A percentile compares a stretch with the other conserved stretches of the same genome.
Evolutionary conservation across 257 asterid species (phyloP).

Genomic region (Plantago major): DNA sequence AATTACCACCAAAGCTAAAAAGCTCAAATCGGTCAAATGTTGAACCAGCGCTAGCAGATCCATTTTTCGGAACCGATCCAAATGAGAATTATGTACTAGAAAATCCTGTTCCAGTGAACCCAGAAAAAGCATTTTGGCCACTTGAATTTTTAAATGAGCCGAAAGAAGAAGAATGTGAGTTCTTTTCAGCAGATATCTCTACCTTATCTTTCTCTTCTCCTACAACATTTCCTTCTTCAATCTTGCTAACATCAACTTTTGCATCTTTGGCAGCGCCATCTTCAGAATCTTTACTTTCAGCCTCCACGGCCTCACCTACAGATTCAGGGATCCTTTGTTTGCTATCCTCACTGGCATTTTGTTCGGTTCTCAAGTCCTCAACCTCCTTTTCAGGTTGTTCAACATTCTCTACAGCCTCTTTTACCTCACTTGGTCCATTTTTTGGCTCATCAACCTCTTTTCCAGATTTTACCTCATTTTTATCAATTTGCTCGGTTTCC

Average conservation of each 20-base stretch:
- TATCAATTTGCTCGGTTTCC: constrained; percentile 29
- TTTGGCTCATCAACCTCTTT: constrained; percentile 30
- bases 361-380: constrained; percentile 26
- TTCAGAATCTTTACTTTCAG: constrained; percentile 26
- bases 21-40: constrained; percentile 38
- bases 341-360: constrained; percentile 25
- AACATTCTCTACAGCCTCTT: constrained; percentile 26
- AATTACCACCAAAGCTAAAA: constrained; percentile 21
- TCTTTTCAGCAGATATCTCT: constrained; percentile 34
- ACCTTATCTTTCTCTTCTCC: constrained; percentile 11
- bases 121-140: constrained; percentile 85
- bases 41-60: constrained; percentile 36
- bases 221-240: not conserved
- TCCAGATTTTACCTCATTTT: constrained; percentile 27
- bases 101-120: constrained; percentile 86
- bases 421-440: constrained; percentile 20
- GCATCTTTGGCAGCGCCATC: constrained; percentile 27
- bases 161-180: constrained; percentile 47
- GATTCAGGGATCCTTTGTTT: constrained; percentile 15
- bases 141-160: constrained; percentile 80
- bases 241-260: constrained; percentile 21
- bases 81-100: constrained; percentile 69
- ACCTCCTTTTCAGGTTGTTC: constrained; percentile 25
- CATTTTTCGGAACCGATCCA: constrained; percentile 56
- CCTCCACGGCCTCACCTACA: constrained; percentile 25